Conservation (phyloP, 352 stramenopile species). For the Phytophthora sp. region DNA sequence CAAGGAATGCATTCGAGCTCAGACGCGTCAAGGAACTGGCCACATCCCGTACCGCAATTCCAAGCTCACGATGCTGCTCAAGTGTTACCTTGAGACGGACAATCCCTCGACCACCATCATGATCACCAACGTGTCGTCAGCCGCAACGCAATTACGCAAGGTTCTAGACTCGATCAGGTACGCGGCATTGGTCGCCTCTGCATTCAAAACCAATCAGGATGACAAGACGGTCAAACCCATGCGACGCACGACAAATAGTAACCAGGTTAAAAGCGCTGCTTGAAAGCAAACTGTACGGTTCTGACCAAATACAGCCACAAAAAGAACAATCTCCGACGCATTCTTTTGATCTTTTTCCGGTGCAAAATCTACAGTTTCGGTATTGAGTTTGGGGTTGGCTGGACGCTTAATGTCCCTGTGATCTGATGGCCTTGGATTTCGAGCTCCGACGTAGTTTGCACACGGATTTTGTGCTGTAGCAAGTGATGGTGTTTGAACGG, state of each 20-base stretch:
- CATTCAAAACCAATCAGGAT: constrained; percentile 32
- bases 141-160: constrained; percentile 28
- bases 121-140: constrained; percentile 55
- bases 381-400: not conserved
- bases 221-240: too few relatives aligned
- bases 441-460: constrained; percentile 2
- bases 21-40: constrained; percentile 14
- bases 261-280: too few relatives aligned
- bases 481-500: constrained; percentile 22
- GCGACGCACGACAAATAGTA: too few relatives aligned
- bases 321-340: too few relatives aligned
- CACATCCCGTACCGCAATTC: constrained; percentile 49
- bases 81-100: constrained; percentile 35
- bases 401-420: constrained; percentile 1
- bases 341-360: too few relatives aligned
- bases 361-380: not conserved
- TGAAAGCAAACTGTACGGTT: too few relatives aligned
- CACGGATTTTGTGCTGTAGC: not conserved
- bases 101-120: constrained; percentile 43
- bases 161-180: constrained; percentile 53
- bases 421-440: constrained; percentile 29
- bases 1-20: constrained; percentile 57
- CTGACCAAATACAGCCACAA: too few relatives aligned
- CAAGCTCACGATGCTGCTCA: constrained; percentile 59
- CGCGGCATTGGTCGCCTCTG: constrained; percentile 44